Percentiles rank a stretch among this genome's conserved stretches.
Evolutionary conservation across 441 rosid genomes (phyloP).

Genomic region (Isatis lusitanica): DNA sequence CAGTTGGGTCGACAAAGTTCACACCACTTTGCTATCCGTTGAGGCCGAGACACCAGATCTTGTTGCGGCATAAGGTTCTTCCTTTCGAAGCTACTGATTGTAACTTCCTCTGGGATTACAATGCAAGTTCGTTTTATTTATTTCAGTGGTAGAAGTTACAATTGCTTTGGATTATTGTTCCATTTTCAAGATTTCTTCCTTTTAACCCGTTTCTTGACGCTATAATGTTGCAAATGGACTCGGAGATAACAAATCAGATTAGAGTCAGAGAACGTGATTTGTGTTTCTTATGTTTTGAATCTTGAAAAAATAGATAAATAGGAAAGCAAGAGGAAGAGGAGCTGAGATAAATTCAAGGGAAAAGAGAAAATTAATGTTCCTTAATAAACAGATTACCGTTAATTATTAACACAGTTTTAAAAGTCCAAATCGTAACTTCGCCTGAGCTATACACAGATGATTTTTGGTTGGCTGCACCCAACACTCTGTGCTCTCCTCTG

Average conservation of each 20-base stretch:
- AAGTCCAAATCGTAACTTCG: no score
- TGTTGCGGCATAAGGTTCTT: conserved; percentile 43
- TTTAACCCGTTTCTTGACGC: not conserved
- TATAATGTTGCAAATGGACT: not conserved
- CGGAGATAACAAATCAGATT: not conserved
- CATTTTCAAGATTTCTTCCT: not conserved
- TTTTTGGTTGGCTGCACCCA: no score
- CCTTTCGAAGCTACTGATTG: conserved; percentile 6
- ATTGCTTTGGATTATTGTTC: not conserved
- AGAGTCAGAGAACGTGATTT: not conserved
- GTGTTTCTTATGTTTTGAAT: not conserved
- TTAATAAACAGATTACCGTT: no score
- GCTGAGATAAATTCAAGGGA: no score
- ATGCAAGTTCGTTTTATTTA: not conserved
- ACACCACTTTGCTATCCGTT: conserved; percentile 67
- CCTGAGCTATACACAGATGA: no score
- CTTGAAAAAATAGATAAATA: no score
- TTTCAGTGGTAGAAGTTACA: conserved; percentile 15
- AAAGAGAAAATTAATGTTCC: no score
- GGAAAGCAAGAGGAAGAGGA: no score
- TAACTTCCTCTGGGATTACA: conserved; percentile 9
- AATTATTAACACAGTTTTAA: no score
- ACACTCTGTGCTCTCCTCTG: no score
- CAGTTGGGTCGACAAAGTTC: conserved; percentile 77
- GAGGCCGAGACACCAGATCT: conserved; percentile 98